Conservation (phyloP, 2,329 filamentous ascomycete genomes). For the Trichoderma arundinaceum region DNA sequence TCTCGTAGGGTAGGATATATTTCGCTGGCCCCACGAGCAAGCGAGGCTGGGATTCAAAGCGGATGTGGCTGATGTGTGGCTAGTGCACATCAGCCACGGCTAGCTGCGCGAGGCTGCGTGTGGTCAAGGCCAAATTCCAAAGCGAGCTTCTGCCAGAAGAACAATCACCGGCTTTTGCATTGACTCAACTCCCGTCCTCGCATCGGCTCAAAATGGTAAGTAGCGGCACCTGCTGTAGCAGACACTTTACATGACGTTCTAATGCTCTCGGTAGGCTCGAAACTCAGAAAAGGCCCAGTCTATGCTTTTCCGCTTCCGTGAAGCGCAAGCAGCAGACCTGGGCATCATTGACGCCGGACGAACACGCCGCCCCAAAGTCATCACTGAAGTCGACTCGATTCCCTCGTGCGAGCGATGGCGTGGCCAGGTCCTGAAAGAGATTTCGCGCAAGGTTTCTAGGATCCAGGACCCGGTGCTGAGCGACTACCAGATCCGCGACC, state of each 20-base stretch:
- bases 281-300: constrained; percentile 99
- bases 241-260: too few relatives aligned
- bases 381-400: constrained; percentile 84
- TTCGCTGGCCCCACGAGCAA: too few relatives aligned
- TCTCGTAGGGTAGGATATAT: constrained; percentile 1
- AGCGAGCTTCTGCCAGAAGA: constrained; percentile 8
- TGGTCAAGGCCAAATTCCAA: constrained; percentile 8
- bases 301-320: constrained; percentile 99
- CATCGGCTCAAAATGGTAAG: constrained; percentile 40
- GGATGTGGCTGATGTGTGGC: constrained; percentile 13
- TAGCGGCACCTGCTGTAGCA: background rate
- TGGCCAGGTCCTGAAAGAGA: constrained; percentile 94
- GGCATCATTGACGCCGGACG: constrained; percentile 94
- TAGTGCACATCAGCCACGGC: constrained; percentile 10
- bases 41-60: background rate
- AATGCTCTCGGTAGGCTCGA: constrained; percentile 67
- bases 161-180: background rate
- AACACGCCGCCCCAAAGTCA: constrained; percentile 86
- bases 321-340: constrained; percentile 92
- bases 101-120: background rate
- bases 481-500: constrained; percentile 95
- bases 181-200: background rate
- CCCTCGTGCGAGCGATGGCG: constrained; percentile 96
- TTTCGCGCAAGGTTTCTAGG: constrained; percentile 92
- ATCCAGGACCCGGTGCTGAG: constrained; percentile 92